Percentiles rank a stretch among this genome's conserved stretches.
These are phyloP conservation scores for Triticum timopheevii DNA, from an alignment of 176 grass and related monocot genomes.

Conservation along the genomic window DNA sequence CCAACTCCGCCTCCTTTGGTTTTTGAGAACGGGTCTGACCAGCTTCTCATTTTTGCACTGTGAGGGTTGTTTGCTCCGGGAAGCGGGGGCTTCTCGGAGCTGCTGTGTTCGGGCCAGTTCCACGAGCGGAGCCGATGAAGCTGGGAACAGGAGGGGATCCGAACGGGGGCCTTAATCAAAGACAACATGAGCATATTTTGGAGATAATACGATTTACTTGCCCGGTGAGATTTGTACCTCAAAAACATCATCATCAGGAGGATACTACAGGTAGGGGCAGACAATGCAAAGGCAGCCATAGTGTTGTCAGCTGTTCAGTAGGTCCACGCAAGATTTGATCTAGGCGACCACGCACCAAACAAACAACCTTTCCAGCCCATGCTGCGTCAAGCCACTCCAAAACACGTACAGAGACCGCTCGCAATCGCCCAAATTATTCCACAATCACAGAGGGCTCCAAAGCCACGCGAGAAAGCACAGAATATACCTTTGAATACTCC, in stretches of 20 bases:
- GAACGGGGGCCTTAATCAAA: too few species aligned
- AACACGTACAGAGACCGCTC: background rate
- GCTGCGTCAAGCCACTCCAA: conserved; percentile 37
- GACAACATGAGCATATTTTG: too few species aligned
- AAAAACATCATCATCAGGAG: background rate
- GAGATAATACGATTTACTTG: background rate
- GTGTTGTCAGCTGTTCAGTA: background rate
- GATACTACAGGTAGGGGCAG: background rate
- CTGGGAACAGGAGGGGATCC: too few species aligned
- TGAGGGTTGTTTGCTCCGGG: too few species aligned
- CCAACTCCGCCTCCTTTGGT: too few species aligned
- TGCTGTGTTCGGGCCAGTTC: too few species aligned
- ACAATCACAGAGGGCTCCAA: background rate
- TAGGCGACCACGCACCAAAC: conserved; percentile 10
- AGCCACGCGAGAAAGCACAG: conserved; percentile 21
- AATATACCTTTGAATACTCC: conserved; percentile 51
- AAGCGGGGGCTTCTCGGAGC: too few species aligned
- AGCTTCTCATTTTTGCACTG: too few species aligned
- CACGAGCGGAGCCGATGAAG: too few species aligned
- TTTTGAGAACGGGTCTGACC: too few species aligned
- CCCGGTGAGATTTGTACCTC: background rate
- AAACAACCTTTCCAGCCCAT: conserved; percentile 42
- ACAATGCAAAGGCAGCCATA: background rate
- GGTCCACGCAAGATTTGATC: background rate
- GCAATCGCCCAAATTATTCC: background rate